Percentiles rank a stretch among this genome's conserved stretches.
Conservation (phyloP, 306 rosid species). For the Purshia tridentata region DNA sequence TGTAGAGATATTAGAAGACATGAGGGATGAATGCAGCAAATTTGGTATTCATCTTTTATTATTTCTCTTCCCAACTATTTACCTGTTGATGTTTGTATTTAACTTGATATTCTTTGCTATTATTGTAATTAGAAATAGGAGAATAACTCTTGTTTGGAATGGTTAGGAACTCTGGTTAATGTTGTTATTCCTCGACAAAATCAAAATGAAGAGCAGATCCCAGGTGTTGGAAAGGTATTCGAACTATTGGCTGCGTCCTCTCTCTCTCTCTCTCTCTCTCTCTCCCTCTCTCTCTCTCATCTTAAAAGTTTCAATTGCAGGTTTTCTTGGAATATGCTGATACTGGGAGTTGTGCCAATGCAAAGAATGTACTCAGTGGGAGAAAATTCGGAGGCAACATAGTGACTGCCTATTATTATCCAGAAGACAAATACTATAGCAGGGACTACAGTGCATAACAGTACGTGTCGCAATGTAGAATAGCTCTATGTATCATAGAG, state of each 20-base stretch:
- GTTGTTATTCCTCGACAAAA: conserved; percentile 70
- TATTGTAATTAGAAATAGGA: neutral
- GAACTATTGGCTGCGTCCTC: conserved; percentile 15
- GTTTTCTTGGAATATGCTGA: conserved; percentile 79
- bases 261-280: neutral
- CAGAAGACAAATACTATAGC: conserved; percentile 56
- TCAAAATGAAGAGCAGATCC: conserved; percentile 35
- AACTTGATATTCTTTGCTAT: neutral
- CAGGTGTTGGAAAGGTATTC: conserved; percentile 78
- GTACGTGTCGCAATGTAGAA: neutral
- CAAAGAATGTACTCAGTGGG: conserved; percentile 61
- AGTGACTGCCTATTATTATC: conserved; percentile 59
- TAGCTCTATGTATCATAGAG: neutral
- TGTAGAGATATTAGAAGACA: conserved; percentile 73
- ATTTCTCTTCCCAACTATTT: conserved; percentile 4
- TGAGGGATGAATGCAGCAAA: conserved; percentile 81
- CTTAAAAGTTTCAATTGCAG: conserved; percentile 28
- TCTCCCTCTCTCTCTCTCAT: no score
- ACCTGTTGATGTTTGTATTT: neutral
- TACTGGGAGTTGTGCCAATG: conserved; percentile 42
- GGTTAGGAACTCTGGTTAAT: conserved; percentile 59
- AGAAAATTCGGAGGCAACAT: conserved; percentile 71
- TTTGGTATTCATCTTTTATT: conserved; percentile 49
- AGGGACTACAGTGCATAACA: conserved; percentile 46
- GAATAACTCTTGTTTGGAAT: conserved; percentile 20